phyloP scores from a whole-genome alignment of 78 protist species.

The Diacronema lutheri region DNA sequence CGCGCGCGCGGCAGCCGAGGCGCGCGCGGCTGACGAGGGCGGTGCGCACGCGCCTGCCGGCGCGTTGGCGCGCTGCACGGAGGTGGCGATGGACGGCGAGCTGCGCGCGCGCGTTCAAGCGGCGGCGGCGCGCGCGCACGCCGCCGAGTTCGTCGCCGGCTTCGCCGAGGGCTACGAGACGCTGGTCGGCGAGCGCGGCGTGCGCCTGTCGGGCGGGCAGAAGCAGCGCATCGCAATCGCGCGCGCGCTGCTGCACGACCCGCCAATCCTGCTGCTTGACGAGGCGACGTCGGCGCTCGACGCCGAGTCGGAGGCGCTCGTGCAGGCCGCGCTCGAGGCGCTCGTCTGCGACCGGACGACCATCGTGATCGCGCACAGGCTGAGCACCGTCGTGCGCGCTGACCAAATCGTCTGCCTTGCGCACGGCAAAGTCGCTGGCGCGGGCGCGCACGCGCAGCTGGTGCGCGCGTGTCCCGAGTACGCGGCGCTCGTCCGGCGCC shows the following conservation, averaged over 20 bases:
- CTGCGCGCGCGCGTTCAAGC: neutral
- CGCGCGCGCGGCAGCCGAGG: neutral
- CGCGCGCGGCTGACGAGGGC: neutral
- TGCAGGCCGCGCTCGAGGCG: constrained; percentile 60
- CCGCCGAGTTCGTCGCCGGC: neutral
- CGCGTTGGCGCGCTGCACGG: too few species aligned
- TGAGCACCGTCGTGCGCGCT: constrained; percentile 59
- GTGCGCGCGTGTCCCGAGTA: neutral
- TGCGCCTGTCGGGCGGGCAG: constrained; percentile 38
- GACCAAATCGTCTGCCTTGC: constrained; percentile 67
- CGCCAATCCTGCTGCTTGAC: constrained; percentile 89
- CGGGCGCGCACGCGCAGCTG: constrained; percentile 82
- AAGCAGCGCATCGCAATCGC: constrained; percentile 39
- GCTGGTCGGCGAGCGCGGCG: constrained; percentile 23
- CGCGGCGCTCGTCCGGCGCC: neutral
- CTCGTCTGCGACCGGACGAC: constrained; percentile 42
- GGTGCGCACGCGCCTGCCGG: neutral
- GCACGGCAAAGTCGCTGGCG: constrained; percentile 75
- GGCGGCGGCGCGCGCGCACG: neutral
- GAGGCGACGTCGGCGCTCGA: constrained; percentile 90
- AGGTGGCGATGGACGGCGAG: too few species aligned
- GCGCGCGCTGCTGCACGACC: constrained; percentile 70
- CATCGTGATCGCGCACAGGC: constrained; percentile 61
- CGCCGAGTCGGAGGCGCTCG: constrained; percentile 71
- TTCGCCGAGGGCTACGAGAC: neutral